Conservation (phyloP, 768 basidiomycete genomes). For the Hygrophoropsis aurantiaca region DNA sequence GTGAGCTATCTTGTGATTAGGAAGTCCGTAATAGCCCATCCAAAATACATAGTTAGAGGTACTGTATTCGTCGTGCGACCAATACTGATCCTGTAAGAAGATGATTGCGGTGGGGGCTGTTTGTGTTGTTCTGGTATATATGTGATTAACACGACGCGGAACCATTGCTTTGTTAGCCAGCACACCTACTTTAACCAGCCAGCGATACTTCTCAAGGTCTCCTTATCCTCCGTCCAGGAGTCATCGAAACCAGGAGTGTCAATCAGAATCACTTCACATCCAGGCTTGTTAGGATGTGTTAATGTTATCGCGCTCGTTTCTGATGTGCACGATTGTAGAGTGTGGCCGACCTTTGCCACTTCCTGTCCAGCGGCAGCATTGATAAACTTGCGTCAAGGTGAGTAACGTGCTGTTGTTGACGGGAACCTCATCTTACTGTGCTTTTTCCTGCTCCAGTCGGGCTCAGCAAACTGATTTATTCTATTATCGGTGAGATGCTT, state of each 20-base stretch:
- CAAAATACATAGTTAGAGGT: conserved; percentile 26
- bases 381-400: conserved; percentile 4
- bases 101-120: conserved; percentile 27
- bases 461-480: too few species aligned
- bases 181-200: not conserved
- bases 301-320: conserved; percentile 1
- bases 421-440: too few species aligned
- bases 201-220: conserved; percentile 18
- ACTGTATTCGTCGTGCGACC: conserved; percentile 28
- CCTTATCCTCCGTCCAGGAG: conserved; percentile 17
- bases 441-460: too few species aligned
- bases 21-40: conserved; percentile 21
- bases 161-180: too few species aligned
- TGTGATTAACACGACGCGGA: too few species aligned
- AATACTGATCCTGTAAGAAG: conserved; percentile 36
- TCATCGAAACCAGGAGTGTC: conserved; percentile 25
- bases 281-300: not conserved
- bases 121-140: too few species aligned
- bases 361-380: conserved; percentile 5
- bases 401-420: not conserved
- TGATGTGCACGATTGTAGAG: conserved; percentile 7
- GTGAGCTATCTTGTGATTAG: conserved; percentile 20
- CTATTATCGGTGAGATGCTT: too few species aligned
- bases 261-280: conserved; percentile 12
- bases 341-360: conserved; percentile 9